Evolutionary conservation across 176 grass and related monocot species (phyloP).

Genomic region (Chrysopogon serrulatus): DNA sequence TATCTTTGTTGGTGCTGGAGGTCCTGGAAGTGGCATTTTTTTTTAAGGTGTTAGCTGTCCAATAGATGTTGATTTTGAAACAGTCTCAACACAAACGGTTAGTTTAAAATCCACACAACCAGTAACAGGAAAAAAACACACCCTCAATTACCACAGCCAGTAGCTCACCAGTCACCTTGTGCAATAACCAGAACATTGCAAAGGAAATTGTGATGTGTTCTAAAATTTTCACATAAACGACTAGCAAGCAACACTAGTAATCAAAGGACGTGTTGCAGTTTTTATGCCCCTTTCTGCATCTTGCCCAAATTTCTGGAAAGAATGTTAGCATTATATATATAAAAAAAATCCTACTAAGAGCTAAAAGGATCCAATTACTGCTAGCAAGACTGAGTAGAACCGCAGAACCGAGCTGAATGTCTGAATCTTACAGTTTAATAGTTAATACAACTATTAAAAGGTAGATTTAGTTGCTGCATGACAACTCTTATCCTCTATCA

Average conservation of each 20-base stretch:
- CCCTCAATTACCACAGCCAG: not conserved
- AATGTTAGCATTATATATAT: not conserved
- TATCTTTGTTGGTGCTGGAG: slow-evolving; percentile 86
- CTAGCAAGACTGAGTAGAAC: not conserved
- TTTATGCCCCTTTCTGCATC: not conserved
- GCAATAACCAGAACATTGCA: not conserved
- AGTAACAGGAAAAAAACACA: not conserved
- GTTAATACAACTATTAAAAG: not conserved
- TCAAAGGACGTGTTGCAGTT: not conserved
- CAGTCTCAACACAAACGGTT: not conserved
- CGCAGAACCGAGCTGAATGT: not conserved
- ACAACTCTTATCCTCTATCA: not conserved
- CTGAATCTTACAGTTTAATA: not conserved
- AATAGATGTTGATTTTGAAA: not conserved
- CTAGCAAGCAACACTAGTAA: not conserved
- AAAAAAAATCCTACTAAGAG: not conserved
- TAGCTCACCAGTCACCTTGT: not conserved
- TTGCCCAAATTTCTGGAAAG: not conserved
- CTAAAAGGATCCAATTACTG: not conserved
- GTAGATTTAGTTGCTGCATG: not conserved
- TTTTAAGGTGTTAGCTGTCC: not conserved
- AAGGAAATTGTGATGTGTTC: not conserved
- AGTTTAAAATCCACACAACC: not conserved
- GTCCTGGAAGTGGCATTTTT: slow-evolving; percentile 31
- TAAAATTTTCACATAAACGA: not conserved